phyloP scores from a whole-genome alignment of 2,329 filamentous ascomycete genomes.

The Pseudovirgaria hyperparasitica region DNA sequence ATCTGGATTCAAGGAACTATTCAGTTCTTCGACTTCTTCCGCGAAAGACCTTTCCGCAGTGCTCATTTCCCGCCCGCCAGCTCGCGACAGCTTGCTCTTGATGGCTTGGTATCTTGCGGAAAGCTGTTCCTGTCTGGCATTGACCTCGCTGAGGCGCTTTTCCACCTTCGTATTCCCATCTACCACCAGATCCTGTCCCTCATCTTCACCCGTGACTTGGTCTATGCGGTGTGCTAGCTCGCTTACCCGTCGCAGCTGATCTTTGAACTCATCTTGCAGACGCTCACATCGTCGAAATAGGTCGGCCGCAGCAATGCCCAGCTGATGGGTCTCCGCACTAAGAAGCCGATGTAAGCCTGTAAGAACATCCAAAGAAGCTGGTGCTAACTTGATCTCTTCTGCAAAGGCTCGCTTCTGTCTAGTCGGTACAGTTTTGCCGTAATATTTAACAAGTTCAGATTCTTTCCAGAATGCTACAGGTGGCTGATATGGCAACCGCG shows the following conservation, averaged over 20 bases:
- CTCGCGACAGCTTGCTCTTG: conserved; percentile 32
- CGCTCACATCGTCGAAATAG: conserved; percentile 59
- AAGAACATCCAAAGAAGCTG: conserved; percentile 57
- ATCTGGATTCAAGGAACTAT: conserved; percentile 22
- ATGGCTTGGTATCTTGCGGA: conserved; percentile 48
- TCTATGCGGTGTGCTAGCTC: conserved; percentile 56
- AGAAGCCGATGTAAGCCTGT: conserved; percentile 62
- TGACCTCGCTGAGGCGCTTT: conserved; percentile 42
- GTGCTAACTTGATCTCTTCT: conserved; percentile 57
- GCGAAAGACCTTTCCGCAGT: conserved; percentile 50
- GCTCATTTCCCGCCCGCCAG: conserved; percentile 44
- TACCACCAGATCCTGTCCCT: conserved; percentile 29
- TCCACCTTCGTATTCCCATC: conserved; percentile 46
- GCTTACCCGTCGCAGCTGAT: conserved; percentile 54
- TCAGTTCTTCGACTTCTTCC: conserved; percentile 38
- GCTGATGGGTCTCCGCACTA: conserved; percentile 53
- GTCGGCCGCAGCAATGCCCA: conserved; percentile 59
- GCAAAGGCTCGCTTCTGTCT: conserved; percentile 49
- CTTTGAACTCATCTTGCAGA: conserved; percentile 52
- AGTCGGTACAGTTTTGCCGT: conserved; percentile 45
- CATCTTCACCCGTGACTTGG: conserved; percentile 47
- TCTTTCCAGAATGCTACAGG: conserved; percentile 46
- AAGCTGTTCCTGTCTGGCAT: conserved; percentile 44
- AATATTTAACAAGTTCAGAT: conserved; percentile 43
- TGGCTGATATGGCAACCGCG: conserved; percentile 54